phyloP scores from a whole-genome alignment of 352 stramenopile genomes.

The Peronospora tabacina region DNA sequence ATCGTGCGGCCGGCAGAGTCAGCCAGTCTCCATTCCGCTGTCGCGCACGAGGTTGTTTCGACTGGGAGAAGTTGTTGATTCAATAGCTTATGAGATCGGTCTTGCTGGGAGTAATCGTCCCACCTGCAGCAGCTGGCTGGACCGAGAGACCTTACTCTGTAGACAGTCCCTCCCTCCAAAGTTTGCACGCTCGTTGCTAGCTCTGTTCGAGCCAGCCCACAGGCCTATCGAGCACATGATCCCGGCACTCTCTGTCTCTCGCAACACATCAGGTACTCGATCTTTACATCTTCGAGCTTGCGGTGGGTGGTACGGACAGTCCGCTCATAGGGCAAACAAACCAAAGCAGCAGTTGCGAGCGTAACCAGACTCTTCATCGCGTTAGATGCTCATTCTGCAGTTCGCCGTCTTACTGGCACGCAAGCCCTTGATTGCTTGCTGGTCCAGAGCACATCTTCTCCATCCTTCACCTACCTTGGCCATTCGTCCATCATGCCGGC shows the following conservation, averaged over 20 bases:
- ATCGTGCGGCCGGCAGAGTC: too few relatives aligned
- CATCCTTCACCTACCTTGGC: conserved; percentile 22
- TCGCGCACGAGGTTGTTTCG: too few relatives aligned
- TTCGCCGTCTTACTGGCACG: conserved; percentile 22
- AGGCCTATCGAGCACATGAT: conserved; percentile 24
- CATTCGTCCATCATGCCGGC: conserved; percentile 25
- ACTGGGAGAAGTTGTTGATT: too few relatives aligned
- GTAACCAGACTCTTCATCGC: conserved; percentile 10
- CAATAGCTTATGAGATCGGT: not conserved
- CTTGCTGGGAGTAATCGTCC: conserved; percentile 9
- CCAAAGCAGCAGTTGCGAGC: conserved; percentile 10
- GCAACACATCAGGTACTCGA: conserved; percentile 17
- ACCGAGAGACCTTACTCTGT: conserved; percentile 4
- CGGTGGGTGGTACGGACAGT: conserved; percentile 29
- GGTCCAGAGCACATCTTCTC: conserved; percentile 16
- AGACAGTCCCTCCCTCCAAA: conserved; percentile 6
- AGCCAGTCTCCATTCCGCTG: too few relatives aligned
- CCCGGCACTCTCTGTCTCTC: conserved; percentile 28
- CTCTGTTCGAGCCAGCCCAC: conserved; percentile 23
- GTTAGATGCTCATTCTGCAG: conserved; percentile 28
- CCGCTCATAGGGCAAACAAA: conserved; percentile 26
- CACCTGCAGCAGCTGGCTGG: conserved; percentile 4
- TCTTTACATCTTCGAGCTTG: conserved; percentile 19
- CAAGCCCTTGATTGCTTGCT: conserved; percentile 11
- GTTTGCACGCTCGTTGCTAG: conserved; percentile 18